Conservation (phyloP, 805 yeast genomes). For the Ogataea minuta region DNA sequence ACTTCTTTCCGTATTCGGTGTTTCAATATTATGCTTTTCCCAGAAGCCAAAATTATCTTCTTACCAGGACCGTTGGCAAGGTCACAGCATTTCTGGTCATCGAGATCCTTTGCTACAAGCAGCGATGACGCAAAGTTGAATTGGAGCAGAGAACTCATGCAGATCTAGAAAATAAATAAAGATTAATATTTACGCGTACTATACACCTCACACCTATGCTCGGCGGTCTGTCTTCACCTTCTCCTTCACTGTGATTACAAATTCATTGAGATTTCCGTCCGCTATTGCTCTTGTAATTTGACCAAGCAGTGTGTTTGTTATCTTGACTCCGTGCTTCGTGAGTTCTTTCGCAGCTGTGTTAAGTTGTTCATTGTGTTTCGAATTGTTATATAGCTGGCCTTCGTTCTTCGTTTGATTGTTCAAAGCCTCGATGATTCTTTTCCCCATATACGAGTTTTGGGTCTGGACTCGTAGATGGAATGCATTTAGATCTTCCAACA, state of each 20-base stretch:
- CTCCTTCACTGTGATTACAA: conserved; percentile 29
- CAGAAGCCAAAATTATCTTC: conserved; percentile 20
- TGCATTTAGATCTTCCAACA: conserved; percentile 24
- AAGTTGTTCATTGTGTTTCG: conserved; percentile 18
- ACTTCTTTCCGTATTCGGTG: conserved; percentile 13
- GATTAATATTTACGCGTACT: conserved; percentile 6
- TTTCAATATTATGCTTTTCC: conserved; percentile 22
- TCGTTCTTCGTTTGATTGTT: conserved; percentile 10
- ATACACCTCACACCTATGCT: conserved; percentile 13
- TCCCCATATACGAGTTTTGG: conserved; percentile 22
- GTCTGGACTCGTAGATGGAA: conserved; percentile 30
- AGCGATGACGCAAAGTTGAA: conserved; percentile 20
- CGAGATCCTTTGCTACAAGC: conserved; percentile 6
- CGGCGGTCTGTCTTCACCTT: conserved; percentile 28
- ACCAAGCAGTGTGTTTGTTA: conserved; percentile 20
- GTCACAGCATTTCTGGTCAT: neutral
- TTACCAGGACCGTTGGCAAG: neutral
- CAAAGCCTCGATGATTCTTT: conserved; percentile 11
- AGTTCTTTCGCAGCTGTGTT: conserved; percentile 24
- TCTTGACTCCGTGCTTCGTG: conserved; percentile 22
- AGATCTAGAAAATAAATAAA: neutral
- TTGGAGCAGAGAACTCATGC: conserved; percentile 8
- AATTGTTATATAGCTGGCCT: conserved; percentile 12
- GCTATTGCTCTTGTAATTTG: conserved; percentile 24
- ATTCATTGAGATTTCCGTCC: conserved; percentile 30